Percentiles rank a stretch among this genome's conserved stretches.
Evolutionary conservation across 1,139 yeast species (phyloP).

Genomic region (Waltiozyma solani): DNA sequence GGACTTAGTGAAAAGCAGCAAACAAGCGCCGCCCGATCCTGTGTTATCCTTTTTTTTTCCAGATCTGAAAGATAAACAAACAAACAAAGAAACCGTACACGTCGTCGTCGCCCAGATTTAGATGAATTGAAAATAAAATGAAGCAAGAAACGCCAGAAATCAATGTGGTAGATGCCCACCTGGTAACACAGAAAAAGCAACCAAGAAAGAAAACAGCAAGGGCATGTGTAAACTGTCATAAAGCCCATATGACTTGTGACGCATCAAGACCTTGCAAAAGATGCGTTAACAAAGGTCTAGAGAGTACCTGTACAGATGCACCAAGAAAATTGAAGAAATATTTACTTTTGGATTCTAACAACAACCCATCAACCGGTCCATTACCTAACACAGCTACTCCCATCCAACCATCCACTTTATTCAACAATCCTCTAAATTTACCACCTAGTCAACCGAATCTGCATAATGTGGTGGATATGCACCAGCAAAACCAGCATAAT

Average conservation of each 20-base stretch:
- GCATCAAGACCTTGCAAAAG: conserved; percentile 72
- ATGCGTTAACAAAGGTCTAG: conserved; percentile 63
- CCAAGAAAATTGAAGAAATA: conserved; percentile 83
- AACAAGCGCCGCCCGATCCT: too few species aligned
- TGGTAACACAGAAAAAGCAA: conserved; percentile 13
- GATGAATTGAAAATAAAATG: neutral
- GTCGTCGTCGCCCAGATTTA: too few species aligned
- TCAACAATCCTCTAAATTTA: too few species aligned
- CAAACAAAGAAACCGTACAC: too few species aligned
- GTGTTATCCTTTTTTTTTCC: too few species aligned
- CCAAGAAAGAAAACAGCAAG: conserved; percentile 53
- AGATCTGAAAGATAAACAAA: too few species aligned
- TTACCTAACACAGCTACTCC: neutral
- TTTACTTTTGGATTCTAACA: conserved; percentile 20
- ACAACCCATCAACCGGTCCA: neutral
- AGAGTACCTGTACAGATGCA: conserved; percentile 77
- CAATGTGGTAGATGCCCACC: neutral
- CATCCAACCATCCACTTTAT: too few species aligned
- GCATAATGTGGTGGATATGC: too few species aligned
- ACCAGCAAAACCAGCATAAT: conserved; percentile 3
- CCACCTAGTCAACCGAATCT: too few species aligned
- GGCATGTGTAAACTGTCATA: conserved; percentile 83
- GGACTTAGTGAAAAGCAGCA: too few species aligned
- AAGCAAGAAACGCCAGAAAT: neutral
- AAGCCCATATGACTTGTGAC: conserved; percentile 85